Conservation (phyloP, 2,329 filamentous ascomycete genomes). For the Cladosporium sphaerospermum region DNA sequence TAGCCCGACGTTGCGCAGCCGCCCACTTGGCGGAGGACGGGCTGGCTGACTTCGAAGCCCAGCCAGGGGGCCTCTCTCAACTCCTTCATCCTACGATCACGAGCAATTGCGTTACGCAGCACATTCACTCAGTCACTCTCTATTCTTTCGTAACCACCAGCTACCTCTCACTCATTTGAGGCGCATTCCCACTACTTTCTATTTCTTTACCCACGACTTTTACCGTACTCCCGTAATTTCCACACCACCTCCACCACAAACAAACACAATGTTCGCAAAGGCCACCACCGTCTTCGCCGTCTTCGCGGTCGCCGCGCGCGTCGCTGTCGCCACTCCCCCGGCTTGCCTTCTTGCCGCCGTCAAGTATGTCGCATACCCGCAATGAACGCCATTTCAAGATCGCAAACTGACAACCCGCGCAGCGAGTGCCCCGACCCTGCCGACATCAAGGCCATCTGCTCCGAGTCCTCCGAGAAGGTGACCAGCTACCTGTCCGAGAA, state of each 20-base stretch:
- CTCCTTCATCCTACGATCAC: conserved; percentile 5
- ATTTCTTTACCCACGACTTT: not conserved
- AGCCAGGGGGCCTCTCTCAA: not conserved
- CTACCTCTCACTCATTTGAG: conserved; percentile 12
- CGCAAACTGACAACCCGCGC: conserved; percentile 11
- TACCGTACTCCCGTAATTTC: not conserved
- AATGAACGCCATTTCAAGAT: not conserved
- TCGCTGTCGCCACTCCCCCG: conserved; percentile 40
- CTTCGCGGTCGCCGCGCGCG: conserved; percentile 39
- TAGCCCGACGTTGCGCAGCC: not conserved
- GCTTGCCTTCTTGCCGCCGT: conserved; percentile 47
- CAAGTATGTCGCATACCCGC: conserved; percentile 35
- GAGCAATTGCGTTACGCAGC: conserved; percentile 1
- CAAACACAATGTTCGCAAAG: conserved; percentile 41
- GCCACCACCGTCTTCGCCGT: conserved; percentile 38
- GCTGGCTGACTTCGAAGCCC: not conserved
- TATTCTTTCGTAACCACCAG: not conserved
- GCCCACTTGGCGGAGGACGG: conserved; percentile 4
- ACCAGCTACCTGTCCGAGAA: conserved; percentile 20
- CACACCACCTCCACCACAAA: not conserved
- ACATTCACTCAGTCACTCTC: conserved; percentile 7
- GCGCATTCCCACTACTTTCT: not conserved
- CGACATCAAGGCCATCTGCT: conserved; percentile 29
- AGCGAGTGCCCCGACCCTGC: conserved; percentile 29
- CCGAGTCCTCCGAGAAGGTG: conserved; percentile 17